phyloP scores from a whole-genome alignment of 257 asterid genomes.

The Nicotiana paniculata region DNA sequence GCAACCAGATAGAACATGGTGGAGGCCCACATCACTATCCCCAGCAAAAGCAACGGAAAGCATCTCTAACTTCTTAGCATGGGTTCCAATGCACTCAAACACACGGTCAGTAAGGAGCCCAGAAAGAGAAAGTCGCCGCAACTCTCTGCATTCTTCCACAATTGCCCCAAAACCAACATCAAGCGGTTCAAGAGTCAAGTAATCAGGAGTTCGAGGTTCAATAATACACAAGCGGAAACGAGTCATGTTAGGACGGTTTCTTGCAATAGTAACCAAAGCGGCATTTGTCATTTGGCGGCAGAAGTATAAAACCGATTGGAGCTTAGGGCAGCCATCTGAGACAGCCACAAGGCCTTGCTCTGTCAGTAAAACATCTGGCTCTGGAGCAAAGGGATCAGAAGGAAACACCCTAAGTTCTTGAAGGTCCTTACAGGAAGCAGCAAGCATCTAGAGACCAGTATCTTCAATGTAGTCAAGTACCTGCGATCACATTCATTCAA shows the following conservation, averaged over 20 bases:
- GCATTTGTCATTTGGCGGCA: conserved; percentile 20
- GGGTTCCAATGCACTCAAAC: conserved; percentile 22
- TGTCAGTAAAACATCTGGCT: conserved; percentile 5
- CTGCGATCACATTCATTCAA: conserved; percentile 5
- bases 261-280: conserved; percentile 9
- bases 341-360: conserved; percentile 17
- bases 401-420: conserved; percentile 16
- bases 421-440: conserved; percentile 12
- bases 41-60: conserved; percentile 30
- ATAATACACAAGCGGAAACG: conserved; percentile 11
- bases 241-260: conserved; percentile 9
- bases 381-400: conserved; percentile 10
- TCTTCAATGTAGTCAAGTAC: conserved; percentile 22
- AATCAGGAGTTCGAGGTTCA: conserved; percentile 17
- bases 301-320: conserved; percentile 17
- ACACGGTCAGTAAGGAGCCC: conserved; percentile 23
- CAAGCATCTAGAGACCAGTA: conserved; percentile 13
- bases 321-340: conserved; percentile 20
- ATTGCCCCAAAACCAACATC: conserved; percentile 19
- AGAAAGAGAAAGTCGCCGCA: conserved; percentile 18
- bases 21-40: conserved; percentile 23
- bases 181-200: conserved; percentile 14
- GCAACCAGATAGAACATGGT: conserved; percentile 24
- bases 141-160: conserved; percentile 16
- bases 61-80: conserved; percentile 24